phyloP scores from a whole-genome alignment of 345 rosid species.

The Gossypium ekmanianum region DNA sequence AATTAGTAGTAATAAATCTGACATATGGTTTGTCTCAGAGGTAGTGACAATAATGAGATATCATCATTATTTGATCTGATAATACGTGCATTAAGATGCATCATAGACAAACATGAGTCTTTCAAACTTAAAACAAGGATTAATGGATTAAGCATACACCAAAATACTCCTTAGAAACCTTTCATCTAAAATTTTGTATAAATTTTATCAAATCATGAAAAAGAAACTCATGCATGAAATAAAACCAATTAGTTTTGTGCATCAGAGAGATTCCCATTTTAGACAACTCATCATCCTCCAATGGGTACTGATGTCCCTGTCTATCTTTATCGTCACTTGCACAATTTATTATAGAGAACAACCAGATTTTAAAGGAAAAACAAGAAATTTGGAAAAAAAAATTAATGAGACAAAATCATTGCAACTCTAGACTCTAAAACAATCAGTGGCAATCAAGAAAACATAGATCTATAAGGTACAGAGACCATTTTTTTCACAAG shows the following conservation, averaged over 20 bases:
- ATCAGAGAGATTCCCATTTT: conserved; percentile 42
- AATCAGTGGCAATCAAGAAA: no score
- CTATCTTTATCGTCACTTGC: conserved; percentile 68
- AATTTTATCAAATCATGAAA: background rate
- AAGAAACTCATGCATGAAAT: background rate
- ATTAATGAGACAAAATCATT: no score
- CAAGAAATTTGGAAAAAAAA: no score
- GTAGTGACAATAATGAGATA: conserved; percentile 15
- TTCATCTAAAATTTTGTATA: background rate
- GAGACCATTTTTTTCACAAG: no score
- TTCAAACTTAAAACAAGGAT: background rate
- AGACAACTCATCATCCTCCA: conserved; percentile 25
- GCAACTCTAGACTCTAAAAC: background rate
- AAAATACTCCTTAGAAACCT: no score
- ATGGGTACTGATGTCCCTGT: conserved; percentile 1
- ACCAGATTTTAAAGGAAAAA: no score
- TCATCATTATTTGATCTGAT: conserved; percentile 13
- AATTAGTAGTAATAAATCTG: background rate
- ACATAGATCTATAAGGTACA: no score
- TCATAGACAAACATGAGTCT: conserved; percentile 6
- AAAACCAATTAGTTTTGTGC: conserved; percentile 6
- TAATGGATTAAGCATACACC: background rate
- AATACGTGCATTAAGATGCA: conserved; percentile 8
- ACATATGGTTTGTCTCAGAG: conserved; percentile 9
- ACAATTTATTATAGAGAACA: background rate